Conservation (phyloP, 2,329 filamentous ascomycete genomes). For the Cercospora sojina region DNA sequence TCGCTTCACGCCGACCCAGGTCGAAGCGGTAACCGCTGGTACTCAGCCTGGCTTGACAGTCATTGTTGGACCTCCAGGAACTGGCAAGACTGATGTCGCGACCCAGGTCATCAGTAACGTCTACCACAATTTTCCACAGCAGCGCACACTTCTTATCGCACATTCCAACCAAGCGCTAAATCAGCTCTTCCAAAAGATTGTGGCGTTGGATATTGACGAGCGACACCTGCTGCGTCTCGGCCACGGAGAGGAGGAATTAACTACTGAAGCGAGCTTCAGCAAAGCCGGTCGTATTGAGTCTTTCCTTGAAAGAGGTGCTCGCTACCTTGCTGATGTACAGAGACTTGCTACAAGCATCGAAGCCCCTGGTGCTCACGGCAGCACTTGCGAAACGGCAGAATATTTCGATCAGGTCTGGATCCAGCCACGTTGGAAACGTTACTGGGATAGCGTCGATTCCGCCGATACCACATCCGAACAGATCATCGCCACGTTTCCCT, state of each 20-base stretch:
- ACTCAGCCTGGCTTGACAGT: constrained; percentile 92
- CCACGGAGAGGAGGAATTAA: constrained; percentile 91
- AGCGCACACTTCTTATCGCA: constrained; percentile 87
- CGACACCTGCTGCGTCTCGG: constrained; percentile 88
- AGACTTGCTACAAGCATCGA: constrained; percentile 80
- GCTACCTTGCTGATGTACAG: constrained; percentile 78
- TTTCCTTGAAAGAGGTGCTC: constrained; percentile 82
- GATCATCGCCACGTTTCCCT: constrained; percentile 76
- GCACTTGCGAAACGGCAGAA: constrained; percentile 91
- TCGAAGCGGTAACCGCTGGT: constrained; percentile 90
- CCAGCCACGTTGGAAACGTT: constrained; percentile 82
- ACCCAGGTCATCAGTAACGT: constrained; percentile 99
- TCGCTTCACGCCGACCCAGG: constrained; percentile 85
- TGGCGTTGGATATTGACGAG: constrained; percentile 92
- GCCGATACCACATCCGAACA: constrained; percentile 53
- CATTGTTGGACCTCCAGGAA: constrained; percentile 91
- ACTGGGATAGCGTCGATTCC: constrained; percentile 62
- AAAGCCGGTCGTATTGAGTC: constrained; percentile 94
- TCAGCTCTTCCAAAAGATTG: constrained; percentile 96
- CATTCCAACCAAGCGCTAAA: constrained; percentile 98
- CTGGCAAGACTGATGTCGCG: constrained; percentile 97
- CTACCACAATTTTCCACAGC: constrained; percentile 94
- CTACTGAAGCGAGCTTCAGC: constrained; percentile 82
- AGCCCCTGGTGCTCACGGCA: constrained; percentile 90
- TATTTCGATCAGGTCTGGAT: constrained; percentile 96